Evolutionary conservation across 768 basidiomycete species (phyloP).

Genomic region (Naganishia vishniacii): DNA sequence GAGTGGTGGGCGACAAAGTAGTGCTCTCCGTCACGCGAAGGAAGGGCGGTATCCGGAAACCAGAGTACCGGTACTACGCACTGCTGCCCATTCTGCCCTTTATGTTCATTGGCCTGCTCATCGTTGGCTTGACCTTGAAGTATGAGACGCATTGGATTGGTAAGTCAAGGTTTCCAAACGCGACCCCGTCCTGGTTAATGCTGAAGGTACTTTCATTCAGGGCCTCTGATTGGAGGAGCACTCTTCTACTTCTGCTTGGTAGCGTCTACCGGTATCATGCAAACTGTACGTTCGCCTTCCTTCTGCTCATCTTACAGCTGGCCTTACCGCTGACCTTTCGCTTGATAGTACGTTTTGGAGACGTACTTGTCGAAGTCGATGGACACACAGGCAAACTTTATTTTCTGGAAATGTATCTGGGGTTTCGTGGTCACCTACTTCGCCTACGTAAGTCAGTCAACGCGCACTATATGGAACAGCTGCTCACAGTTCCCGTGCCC

Average conservation of each 20-base stretch:
- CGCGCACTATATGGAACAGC: no score
- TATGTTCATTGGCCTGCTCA: slow-evolving; percentile 33
- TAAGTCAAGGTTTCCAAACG: background rate
- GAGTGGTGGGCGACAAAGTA: slow-evolving; percentile 34
- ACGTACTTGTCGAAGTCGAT: slow-evolving; percentile 30
- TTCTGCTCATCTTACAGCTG: background rate
- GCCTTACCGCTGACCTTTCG: background rate
- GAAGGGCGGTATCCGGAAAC: slow-evolving; percentile 32
- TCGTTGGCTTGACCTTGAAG: slow-evolving; percentile 31
- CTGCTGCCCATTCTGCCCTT: slow-evolving; percentile 35
- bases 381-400: slow-evolving; percentile 36
- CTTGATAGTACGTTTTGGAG: slow-evolving; percentile 34
- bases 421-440: slow-evolving; percentile 32
- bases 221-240: slow-evolving; percentile 32
- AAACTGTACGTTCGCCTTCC: slow-evolving; percentile 23
- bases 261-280: slow-evolving; percentile 33
- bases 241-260: slow-evolving; percentile 34
- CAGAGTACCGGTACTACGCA: slow-evolving; percentile 34
- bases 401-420: slow-evolving; percentile 39
- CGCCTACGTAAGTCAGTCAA: slow-evolving; percentile 19
- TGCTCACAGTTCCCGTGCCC: no score
- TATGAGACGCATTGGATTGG: slow-evolving; percentile 31
- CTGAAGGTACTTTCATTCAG: slow-evolving; percentile 4
- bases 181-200: no score
- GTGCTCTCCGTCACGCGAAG: slow-evolving; percentile 26